Percentiles rank a stretch among this genome's conserved stretches.
Evolutionary conservation across 2,329 filamentous ascomycete species (phyloP).

Genomic region (Neofusicoccum sp.): DNA sequence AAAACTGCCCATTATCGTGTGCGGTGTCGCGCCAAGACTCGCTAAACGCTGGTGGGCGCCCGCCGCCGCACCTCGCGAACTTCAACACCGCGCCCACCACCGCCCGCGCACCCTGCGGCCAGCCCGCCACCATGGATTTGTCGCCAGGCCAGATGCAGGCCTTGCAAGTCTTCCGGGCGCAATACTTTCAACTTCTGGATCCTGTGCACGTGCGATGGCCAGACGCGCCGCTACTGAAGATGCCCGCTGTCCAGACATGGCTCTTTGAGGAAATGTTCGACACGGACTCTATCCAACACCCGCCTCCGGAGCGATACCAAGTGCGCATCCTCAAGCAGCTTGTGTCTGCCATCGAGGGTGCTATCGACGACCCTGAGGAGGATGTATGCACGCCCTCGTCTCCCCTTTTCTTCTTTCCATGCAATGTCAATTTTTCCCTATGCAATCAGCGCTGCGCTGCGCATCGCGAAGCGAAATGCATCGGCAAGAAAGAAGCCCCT

Average conservation of each 20-base stretch:
- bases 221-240: constrained; percentile 55
- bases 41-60: constrained; percentile 11
- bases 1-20: constrained; percentile 13
- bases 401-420: constrained; percentile 8
- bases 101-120: neutral
- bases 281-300: constrained; percentile 51
- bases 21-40: constrained; percentile 15
- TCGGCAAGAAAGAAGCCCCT: neutral
- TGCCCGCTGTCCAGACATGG: constrained; percentile 61
- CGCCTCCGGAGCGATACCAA: constrained; percentile 68
- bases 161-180: constrained; percentile 58
- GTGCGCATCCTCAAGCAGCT: constrained; percentile 72
- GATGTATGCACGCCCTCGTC: constrained; percentile 64
- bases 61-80: constrained; percentile 4
- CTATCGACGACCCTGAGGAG: constrained; percentile 78
- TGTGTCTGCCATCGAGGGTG: constrained; percentile 65
- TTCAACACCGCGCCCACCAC: neutral
- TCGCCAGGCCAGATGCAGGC: constrained; percentile 23
- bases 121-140: neutral
- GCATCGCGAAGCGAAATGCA: constrained; percentile 1
- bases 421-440: neutral
- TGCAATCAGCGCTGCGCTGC: neutral
- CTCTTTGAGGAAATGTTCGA: constrained; percentile 69
- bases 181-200: constrained; percentile 77
- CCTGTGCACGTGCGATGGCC: constrained; percentile 63